Evolutionary conservation across 148 eudicot genomes (phyloP), one percentile per base, ranked within the genome.

Genomic region (Mesembryanthemum crystallinum): DNA sequence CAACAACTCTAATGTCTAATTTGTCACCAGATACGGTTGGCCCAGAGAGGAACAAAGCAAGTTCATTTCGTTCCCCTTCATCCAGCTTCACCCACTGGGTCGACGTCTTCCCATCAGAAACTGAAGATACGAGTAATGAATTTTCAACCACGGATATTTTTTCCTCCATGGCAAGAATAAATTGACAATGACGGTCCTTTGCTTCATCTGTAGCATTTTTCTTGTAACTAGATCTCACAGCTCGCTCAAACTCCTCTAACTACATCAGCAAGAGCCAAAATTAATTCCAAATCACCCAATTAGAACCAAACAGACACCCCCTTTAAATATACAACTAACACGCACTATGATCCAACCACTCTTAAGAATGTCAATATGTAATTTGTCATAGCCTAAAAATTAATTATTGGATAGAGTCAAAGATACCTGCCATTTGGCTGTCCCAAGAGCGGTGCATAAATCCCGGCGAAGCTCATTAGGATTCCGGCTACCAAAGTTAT

Each of bases 371-470:
- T n/a, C n/a, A n/a, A n/a, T n/a, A n/a, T n/a, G n/a, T n/a, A n/a
- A n/a, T n/a, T n/a, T n/a, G n/a, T 18, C 62, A 77, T 15, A 63
- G 42, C 32, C 32, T 0, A 33, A 3, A 13, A 23, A 72, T 52
- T 13, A 69, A 49, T 69, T n/a, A 24, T 20, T 49, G 14, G 14
- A 4, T 13, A 7, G 62, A 75, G 5, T 71, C 73, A 17, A 33
- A 74, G 63, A 74, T 60, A 92, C 97, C 97, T 92, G 94, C 97
- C 97, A 92, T 85, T 87, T 92, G 76, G 97, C 76, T 30, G 97
- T 92, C 60, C 90, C 94, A 32, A 88, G 88, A 28, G 92, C 85
- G 65, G 91, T 85, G 3, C 77, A 84, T 21, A 92, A 81, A 72
- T 92, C 97, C 77, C 94, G 86, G 12, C 80, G 79, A 77, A 92